Evolutionary conservation across 305 asterid species (phyloP).

Genomic region (Fraxinus latifolia): DNA sequence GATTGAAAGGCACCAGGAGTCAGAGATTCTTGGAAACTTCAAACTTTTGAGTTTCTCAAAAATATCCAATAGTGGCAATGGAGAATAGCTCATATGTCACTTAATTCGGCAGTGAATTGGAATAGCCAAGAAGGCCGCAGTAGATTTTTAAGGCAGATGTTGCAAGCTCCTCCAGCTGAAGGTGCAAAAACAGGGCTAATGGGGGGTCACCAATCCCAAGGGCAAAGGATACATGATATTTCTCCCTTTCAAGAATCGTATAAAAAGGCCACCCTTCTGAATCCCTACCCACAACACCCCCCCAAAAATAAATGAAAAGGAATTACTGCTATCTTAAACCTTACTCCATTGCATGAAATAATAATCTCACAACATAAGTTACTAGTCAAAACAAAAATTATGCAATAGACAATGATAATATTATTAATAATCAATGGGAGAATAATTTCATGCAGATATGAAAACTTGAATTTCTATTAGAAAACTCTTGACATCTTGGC

Average conservation of each 20-base stretch:
- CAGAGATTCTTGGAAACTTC: neutral
- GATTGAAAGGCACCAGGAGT: neutral
- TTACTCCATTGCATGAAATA: neutral
- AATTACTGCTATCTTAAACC: neutral
- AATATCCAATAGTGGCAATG: neutral
- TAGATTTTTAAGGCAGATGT: neutral
- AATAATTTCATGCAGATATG: conserved; percentile 12
- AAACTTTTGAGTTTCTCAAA: neutral
- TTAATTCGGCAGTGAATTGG: neutral
- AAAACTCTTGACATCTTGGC: neutral
- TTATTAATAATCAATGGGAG: neutral
- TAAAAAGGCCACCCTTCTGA: neutral
- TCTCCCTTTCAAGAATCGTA: neutral
- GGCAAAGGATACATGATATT: neutral
- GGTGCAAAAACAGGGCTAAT: neutral
- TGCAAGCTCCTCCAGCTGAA: neutral
- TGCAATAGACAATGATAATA: neutral
- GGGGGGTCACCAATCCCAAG: neutral
- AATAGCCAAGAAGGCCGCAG: conserved; percentile 1
- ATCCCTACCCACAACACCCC: neutral
- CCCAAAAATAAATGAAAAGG: neutral
- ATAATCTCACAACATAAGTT: neutral
- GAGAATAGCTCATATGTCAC: neutral
- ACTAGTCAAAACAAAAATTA: neutral
- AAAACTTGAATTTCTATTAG: neutral